Percentiles rank a stretch among this genome's conserved stretches.
These are phyloP conservation scores for Tulasnella sp. DNA, from an alignment of 768 basidiomycete species.

Conservation along the genomic window DNA sequence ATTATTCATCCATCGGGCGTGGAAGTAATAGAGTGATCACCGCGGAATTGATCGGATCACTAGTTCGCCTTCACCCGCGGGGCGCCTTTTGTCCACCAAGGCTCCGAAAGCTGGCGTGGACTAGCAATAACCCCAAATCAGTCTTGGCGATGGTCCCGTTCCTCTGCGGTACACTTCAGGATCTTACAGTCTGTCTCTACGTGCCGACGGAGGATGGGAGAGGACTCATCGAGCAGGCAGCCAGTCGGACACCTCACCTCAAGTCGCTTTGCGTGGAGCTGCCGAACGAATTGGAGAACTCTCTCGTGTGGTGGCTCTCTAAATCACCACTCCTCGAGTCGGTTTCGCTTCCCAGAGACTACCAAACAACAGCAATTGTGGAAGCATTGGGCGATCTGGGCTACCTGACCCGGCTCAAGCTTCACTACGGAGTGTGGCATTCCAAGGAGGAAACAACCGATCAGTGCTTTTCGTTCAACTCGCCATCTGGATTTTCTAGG, in stretches of 20 bases:
- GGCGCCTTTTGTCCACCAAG: neutral
- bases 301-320: neutral
- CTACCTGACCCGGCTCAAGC: neutral
- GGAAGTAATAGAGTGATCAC: neutral
- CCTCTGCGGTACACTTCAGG: too few relatives aligned
- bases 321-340: neutral
- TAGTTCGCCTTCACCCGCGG: neutral
- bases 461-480: neutral
- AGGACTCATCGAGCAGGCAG: too few relatives aligned
- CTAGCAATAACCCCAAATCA: neutral
- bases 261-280: too few relatives aligned
- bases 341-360: neutral
- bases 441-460: neutral
- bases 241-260: too few relatives aligned
- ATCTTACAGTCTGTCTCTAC: too few relatives aligned
- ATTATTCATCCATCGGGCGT: neutral
- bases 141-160: neutral
- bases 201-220: too few relatives aligned
- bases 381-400: neutral
- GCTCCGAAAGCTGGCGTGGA: neutral
- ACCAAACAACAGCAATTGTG: neutral
- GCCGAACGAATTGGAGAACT: too few relatives aligned
- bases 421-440: neutral
- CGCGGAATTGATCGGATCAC: neutral
- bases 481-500: too few relatives aligned